A percentile compares a stretch with the other conserved stretches of the same genome.
These are phyloP conservation scores for Calendula officinalis DNA, from an alignment of 129 eudicot genomes.

Conservation along the genomic window DNA sequence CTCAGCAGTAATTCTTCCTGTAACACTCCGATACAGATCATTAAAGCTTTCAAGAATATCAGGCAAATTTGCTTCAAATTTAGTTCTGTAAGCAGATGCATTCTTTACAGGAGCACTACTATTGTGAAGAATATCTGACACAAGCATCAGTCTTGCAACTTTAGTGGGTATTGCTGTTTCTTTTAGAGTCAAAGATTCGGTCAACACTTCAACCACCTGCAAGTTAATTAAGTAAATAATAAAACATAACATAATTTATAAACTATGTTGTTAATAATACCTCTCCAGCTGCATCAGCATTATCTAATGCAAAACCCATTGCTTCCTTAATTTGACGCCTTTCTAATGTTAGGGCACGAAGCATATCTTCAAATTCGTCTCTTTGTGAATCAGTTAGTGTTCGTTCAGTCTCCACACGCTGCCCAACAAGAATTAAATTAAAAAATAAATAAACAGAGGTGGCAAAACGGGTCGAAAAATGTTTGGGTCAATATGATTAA, in stretches of 20 bases:
- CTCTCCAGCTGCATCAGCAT: constrained; percentile 99
- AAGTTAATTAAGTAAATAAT: constrained; percentile 32
- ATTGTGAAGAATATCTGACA: constrained; percentile 91
- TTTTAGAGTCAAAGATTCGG: constrained; percentile 91
- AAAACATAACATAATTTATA: not conserved
- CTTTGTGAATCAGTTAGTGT: constrained; percentile 82
- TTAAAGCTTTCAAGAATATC: constrained; percentile 96
- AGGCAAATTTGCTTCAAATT: constrained; percentile 84
- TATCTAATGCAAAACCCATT: constrained; percentile 94
- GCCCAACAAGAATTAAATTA: constrained; percentile 14
- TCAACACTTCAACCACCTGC: constrained; percentile 94
- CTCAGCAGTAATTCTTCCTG: constrained; percentile 95
- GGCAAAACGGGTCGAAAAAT: not conserved
- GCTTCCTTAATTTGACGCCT: constrained; percentile 84
- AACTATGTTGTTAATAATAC: constrained; percentile 38
- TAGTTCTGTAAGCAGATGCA: constrained; percentile 94
- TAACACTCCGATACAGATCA: constrained; percentile 77
- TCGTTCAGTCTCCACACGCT: constrained; percentile 82
- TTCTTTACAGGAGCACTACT: constrained; percentile 99
- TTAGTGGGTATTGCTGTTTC: constrained; percentile 95
- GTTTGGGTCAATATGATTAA: not conserved
- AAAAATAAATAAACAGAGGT: not conserved
- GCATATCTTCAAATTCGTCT: constrained; percentile 97
- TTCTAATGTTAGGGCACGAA: constrained; percentile 82
- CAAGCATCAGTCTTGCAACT: constrained; percentile 99